Evolutionary conservation across 148 eudicot genomes (phyloP).

Genomic region (Polygonum aviculare): DNA sequence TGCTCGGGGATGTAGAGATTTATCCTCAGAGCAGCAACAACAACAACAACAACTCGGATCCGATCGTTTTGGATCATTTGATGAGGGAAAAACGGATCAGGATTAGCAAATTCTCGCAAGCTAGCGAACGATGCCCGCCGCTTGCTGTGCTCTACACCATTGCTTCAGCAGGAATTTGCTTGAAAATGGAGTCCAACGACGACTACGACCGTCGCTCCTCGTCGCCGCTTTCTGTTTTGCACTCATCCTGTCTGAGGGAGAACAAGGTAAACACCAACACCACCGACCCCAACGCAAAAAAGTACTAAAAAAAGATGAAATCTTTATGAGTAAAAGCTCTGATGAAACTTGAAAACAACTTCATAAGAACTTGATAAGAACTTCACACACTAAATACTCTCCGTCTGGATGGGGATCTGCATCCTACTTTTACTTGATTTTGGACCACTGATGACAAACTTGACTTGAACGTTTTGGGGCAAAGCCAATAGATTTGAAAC

Average conservation of each 20-base stretch:
- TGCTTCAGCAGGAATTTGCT: slow-evolving; percentile 41
- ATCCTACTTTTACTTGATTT: not conserved
- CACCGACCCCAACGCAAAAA: slow-evolving; percentile 2
- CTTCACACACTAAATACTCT: not conserved
- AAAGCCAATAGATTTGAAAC: not conserved
- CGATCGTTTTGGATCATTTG: slow-evolving; percentile 20
- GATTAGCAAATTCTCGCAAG: slow-evolving; percentile 49
- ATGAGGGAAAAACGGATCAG: slow-evolving; percentile 41
- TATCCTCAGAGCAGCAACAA: slow-evolving; percentile 30
- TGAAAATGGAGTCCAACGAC: slow-evolving; percentile 60
- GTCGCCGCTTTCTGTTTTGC: slow-evolving; percentile 60
- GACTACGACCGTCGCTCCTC: slow-evolving; percentile 11
- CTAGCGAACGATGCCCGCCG: slow-evolving; percentile 92
- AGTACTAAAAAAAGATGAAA: not conserved
- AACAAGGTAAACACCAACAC: slow-evolving; percentile 67
- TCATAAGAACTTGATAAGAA: too few species aligned
- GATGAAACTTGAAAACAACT: too few species aligned
- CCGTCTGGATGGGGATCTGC: not conserved
- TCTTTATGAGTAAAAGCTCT: not conserved
- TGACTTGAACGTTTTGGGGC: not conserved
- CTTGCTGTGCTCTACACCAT: slow-evolving; percentile 78
- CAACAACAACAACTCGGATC: slow-evolving; percentile 4
- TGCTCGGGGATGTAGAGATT: slow-evolving; percentile 71
- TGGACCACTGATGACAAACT: not conserved
- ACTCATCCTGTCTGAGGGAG: slow-evolving; percentile 81